A percentile compares a stretch with the other conserved stretches of the same genome.
phyloP scores from a whole-genome alignment of 73 alveolate species.

The Paramecium pentaurelia region DNA sequence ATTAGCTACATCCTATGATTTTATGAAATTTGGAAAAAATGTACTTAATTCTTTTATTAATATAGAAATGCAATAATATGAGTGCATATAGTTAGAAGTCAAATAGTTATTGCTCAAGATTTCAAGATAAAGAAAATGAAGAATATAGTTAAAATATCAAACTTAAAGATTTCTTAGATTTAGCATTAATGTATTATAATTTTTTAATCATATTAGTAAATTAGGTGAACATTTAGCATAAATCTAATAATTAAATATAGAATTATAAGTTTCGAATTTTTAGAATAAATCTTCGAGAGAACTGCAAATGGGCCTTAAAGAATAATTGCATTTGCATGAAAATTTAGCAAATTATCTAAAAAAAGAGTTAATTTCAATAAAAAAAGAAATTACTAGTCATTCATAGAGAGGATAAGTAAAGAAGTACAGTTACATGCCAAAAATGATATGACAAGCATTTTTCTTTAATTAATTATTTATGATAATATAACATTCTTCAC shows the following conservation, averaged over 20 bases:
- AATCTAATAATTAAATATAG: not conserved
- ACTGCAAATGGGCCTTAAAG: not conserved
- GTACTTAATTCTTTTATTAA: not conserved
- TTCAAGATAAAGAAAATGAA: not conserved
- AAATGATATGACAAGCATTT: not conserved
- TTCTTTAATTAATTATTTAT: not conserved
- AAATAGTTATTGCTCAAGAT: not conserved
- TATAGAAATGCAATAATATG: not conserved
- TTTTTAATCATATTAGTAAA: not conserved
- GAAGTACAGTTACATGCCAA: conserved; percentile 1
- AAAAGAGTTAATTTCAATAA: not conserved
- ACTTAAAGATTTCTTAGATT: not conserved
- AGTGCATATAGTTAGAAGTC: not conserved
- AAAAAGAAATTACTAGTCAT: not conserved
- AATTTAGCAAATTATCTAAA: not conserved
- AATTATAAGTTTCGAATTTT: not conserved
- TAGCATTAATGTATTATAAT: not conserved
- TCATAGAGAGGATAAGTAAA: not conserved
- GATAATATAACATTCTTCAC: not conserved
- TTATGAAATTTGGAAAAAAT: not conserved
- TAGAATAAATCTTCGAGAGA: not conserved
- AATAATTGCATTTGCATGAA: not conserved
- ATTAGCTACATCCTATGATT: not conserved
- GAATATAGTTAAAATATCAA: not conserved
- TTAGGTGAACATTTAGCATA: not conserved